Percentiles rank a stretch among this genome's conserved stretches.
These are phyloP conservation scores for Sugiyamaella chiloensis DNA, from an alignment of 805 yeast species.

Conservation along the genomic window DNA sequence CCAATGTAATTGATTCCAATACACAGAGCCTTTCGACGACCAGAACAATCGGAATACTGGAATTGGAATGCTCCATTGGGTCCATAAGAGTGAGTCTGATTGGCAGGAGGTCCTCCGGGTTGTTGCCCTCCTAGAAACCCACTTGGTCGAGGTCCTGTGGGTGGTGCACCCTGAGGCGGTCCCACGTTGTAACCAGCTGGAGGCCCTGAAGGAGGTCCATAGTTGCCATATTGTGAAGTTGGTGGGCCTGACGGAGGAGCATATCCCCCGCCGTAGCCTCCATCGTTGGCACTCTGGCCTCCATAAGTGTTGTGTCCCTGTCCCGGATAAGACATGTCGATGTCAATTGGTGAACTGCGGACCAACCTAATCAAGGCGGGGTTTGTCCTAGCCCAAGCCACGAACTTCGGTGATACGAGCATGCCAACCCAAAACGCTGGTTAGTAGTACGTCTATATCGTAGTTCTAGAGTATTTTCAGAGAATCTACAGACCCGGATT, in stretches of 20 bases:
- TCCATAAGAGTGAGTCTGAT: slow-evolving; percentile 33
- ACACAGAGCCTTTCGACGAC: slow-evolving; percentile 68
- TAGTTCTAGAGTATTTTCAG: too few species aligned
- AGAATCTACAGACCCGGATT: too few species aligned
- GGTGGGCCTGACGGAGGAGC: slow-evolving; percentile 23
- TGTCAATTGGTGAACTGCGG: too few species aligned
- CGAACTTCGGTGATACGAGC: too few species aligned
- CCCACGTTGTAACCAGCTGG: slow-evolving; percentile 27
- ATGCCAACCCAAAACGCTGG: too few species aligned
- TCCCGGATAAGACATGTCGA: slow-evolving; percentile 35
- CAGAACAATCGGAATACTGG: slow-evolving; percentile 68
- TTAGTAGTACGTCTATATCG: too few species aligned
- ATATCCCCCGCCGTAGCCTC: slow-evolving; percentile 17
- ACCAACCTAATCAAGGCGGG: too few species aligned
- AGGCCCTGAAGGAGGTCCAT: slow-evolving; percentile 31
- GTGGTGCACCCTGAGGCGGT: slow-evolving; percentile 25
- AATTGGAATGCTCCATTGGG: slow-evolving; percentile 34
- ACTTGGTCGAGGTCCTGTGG: slow-evolving; percentile 1
- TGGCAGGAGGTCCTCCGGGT: slow-evolving; percentile 25
- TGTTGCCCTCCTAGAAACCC: slow-evolving; percentile 13
- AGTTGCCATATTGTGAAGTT: slow-evolving; percentile 13
- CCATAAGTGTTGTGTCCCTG: slow-evolving; percentile 34
- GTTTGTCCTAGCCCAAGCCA: too few species aligned
- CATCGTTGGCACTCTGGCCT: slow-evolving; percentile 20
- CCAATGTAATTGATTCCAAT: slow-evolving; percentile 80